Evolutionary conservation across 441 rosid genomes (phyloP).

Genomic region (Metrosideros polymorpha): DNA sequence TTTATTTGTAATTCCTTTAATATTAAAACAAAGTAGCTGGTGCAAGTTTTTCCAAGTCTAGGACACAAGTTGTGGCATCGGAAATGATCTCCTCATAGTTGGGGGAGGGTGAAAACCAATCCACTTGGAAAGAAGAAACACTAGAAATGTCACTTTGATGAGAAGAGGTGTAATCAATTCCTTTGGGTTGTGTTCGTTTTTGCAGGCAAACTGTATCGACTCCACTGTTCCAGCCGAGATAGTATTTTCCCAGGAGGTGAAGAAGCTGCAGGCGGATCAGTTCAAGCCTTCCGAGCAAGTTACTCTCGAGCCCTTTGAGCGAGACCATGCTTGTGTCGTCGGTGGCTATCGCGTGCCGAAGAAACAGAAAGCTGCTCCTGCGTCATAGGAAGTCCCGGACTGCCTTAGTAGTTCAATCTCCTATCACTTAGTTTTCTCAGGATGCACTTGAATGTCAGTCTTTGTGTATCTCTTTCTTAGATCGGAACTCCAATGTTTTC

Average conservation of each 20-base stretch:
- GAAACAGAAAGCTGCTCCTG: constrained; percentile 42
- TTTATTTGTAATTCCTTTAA: background rate
- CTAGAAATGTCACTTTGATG: background rate
- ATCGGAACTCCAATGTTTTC: background rate
- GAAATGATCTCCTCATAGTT: background rate
- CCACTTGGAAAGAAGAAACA: background rate
- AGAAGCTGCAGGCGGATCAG: constrained; percentile 69
- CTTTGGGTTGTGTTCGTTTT: background rate
- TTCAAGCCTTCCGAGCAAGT: constrained; percentile 91
- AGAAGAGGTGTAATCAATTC: background rate
- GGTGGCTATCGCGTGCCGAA: constrained; percentile 82
- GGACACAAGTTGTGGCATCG: background rate
- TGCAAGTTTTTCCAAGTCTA: background rate
- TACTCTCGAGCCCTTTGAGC: constrained; percentile 87
- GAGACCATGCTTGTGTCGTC: constrained; percentile 91
- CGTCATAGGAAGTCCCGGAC: background rate
- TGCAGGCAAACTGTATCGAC: constrained; percentile 42
- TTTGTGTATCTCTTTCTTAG: background rate
- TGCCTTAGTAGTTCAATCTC: background rate
- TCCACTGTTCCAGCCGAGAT: constrained; percentile 80
- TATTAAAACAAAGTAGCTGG: background rate
- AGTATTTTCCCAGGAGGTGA: constrained; percentile 76
- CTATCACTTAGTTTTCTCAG: background rate
- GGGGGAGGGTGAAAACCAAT: background rate
- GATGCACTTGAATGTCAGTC: background rate